Evolutionary conservation across 257 asterid genomes (phyloP).

Genomic region (Apocynum venetum): DNA sequence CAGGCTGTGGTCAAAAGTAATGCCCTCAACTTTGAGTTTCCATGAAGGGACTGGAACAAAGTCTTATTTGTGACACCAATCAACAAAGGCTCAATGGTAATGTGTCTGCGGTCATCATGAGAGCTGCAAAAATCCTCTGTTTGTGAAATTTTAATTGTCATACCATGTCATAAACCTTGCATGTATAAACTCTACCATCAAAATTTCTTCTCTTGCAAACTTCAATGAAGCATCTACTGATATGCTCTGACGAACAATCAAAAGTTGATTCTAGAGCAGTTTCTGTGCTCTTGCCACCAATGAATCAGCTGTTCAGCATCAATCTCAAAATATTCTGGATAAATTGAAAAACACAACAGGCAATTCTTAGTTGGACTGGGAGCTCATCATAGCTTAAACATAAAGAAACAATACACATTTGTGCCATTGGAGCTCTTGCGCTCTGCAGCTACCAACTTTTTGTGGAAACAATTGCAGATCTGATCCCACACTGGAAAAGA

Average conservation of each 20-base stretch:
- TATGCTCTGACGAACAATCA: slow-evolving; percentile 16
- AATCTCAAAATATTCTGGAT: slow-evolving; percentile 27
- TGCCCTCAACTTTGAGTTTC: slow-evolving; percentile 31
- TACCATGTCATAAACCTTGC: too few relatives aligned
- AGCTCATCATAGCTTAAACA: slow-evolving; percentile 34
- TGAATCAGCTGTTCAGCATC: slow-evolving; percentile 22
- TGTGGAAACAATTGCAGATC: slow-evolving; percentile 11
- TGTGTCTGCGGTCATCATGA: slow-evolving; percentile 3
- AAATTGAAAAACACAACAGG: slow-evolving; percentile 24
- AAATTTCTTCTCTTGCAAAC: slow-evolving; percentile 9
- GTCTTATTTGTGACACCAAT: too few relatives aligned
- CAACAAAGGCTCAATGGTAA: neutral
- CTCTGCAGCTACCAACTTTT: slow-evolving; percentile 3
- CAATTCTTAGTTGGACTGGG: slow-evolving; percentile 24
- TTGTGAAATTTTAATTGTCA: too few relatives aligned
- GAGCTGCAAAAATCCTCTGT: slow-evolving; percentile 20
- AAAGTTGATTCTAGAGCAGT: slow-evolving; percentile 22
- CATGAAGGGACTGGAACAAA: too few relatives aligned
- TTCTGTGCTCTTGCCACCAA: slow-evolving; percentile 16
- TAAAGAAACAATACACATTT: slow-evolving; percentile 19
- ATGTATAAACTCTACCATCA: too few relatives aligned
- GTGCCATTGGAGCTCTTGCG: neutral
- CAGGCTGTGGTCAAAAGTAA: slow-evolving; percentile 8
- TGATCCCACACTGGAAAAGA: too few relatives aligned
- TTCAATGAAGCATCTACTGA: slow-evolving; percentile 28